Base-by-base conservation (phyloP, 2,329 filamentous ascomycete genomes). In the Pseudophaeomoniella oleicola region DNA sequence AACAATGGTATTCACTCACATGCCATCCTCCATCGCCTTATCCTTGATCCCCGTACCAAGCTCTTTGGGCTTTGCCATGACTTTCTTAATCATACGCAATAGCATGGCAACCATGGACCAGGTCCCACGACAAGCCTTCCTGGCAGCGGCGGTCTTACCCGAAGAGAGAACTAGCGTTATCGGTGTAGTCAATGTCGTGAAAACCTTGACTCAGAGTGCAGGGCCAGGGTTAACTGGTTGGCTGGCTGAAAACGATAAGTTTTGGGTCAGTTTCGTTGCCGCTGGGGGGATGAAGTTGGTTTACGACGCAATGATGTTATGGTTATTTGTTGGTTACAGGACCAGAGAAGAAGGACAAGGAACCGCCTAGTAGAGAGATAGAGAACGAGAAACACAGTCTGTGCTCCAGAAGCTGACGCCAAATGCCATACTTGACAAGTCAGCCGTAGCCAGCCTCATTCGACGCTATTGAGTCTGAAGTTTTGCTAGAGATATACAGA, bases 21-120 rank as follows among this genome's bases (percentile, higher is more conserved):
- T 78, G 0, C 77, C 77, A 0, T 78, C 73, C 0, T 78, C 74
- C 0, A 59, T 70, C 0, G 71, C 75, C 0, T 71, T 78, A 1
- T 48, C 76, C 3, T 48, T 78, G 4, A 77, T 81, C 37, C 74
- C 75, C 0, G 48, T 69, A 1, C 70, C 75, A 0, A 56, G 55
- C 4, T 58, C 55, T 2, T 56, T 77, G 2, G 62, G 62, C 29
- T 48, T 71, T 30, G 71, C 72, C 0, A 65, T 72, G 1, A 59
- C 59, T 0, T 58, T 81, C 0, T 56, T 81, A 1, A 61, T 78
- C 16, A 51, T 80, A 14, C 66, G 76, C 4, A 63, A 73, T 2
- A 72, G 72, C 0, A 58, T 81, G 32, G 80, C 80, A 47, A 75
- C 69, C 42, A 79, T 81, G 73, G 77, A 81, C 43, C 76, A 81